These are phyloP conservation scores for Syzygium aqueum DNA, from an alignment of 345 rosid genomes.

Conservation along the genomic window DNA sequence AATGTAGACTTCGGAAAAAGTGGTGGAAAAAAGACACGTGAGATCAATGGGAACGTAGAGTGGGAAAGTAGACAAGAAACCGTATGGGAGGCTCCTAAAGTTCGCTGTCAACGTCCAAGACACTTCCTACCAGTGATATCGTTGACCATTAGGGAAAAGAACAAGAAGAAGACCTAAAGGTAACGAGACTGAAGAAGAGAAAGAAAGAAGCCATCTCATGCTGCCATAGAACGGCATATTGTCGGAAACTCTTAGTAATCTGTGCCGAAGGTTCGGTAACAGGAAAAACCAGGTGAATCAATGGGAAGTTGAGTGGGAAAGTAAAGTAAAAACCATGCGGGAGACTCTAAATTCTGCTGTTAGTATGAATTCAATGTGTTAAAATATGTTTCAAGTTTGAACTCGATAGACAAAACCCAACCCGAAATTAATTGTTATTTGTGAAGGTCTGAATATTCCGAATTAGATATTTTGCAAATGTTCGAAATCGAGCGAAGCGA, in stretches of 20 bases:
- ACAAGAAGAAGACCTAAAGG: no score
- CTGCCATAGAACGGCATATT: background rate
- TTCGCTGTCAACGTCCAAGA: background rate
- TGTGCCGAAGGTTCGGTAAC: background rate
- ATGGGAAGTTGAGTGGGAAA: background rate
- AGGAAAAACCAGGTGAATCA: background rate
- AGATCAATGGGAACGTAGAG: background rate
- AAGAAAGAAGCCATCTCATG: background rate
- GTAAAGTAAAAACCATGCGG: background rate
- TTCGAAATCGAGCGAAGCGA: no score
- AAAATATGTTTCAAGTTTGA: no score
- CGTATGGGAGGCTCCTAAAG: background rate
- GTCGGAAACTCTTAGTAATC: background rate
- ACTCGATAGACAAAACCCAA: no score
- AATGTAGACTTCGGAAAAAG: background rate
- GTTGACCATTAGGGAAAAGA: background rate
- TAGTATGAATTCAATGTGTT: background rate
- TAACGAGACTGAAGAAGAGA: no score
- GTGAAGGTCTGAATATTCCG: no score
- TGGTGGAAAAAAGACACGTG: background rate
- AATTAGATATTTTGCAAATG: no score
- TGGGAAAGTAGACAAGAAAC: background rate
- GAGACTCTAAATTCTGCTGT: background rate
- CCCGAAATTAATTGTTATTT: no score
- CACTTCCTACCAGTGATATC: background rate